Evolutionary conservation across 176 grass and related monocot species (phyloP).

Genomic region (Aechmea fasciata): DNA sequence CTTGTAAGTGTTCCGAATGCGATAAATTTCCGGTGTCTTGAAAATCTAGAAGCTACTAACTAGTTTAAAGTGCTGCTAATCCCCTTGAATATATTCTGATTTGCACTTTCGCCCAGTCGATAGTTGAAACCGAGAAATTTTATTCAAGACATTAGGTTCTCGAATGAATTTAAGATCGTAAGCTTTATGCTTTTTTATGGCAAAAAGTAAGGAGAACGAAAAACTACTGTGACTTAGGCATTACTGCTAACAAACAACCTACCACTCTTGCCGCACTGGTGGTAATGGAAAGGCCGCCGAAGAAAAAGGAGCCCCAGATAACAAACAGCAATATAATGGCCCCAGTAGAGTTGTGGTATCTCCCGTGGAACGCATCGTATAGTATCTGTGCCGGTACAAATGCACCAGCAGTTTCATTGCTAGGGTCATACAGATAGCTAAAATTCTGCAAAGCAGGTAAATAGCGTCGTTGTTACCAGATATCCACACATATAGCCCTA

Average conservation of each 20-base stretch:
- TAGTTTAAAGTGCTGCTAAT: neutral
- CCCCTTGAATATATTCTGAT: neutral
- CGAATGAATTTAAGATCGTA: too few species aligned
- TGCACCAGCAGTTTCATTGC: conserved; percentile 76
- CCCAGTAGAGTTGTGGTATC: conserved; percentile 54
- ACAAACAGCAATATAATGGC: conserved; percentile 74
- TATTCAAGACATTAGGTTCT: too few species aligned
- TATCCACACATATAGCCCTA: too few species aligned
- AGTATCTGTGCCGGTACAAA: conserved; percentile 88
- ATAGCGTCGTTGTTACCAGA: neutral
- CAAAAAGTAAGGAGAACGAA: too few species aligned
- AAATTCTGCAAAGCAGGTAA: conserved; percentile 50
- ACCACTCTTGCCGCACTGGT: conserved; percentile 92
- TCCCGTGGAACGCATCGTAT: conserved; percentile 89
- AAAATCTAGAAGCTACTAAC: neutral
- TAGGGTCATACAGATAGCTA: conserved; percentile 41
- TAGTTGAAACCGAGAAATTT: too few species aligned
- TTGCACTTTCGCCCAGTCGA: too few species aligned
- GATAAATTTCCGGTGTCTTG: too few species aligned
- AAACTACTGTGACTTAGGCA: neutral
- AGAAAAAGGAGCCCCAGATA: conserved; percentile 99
- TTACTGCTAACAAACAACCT: neutral
- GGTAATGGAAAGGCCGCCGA: conserved; percentile 95
- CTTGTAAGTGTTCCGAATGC: too few species aligned
- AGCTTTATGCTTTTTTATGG: too few species aligned